These are phyloP conservation scores for Diplodia sapinea DNA, from an alignment of 2,329 filamentous ascomycete species.

Conservation along the genomic window DNA sequence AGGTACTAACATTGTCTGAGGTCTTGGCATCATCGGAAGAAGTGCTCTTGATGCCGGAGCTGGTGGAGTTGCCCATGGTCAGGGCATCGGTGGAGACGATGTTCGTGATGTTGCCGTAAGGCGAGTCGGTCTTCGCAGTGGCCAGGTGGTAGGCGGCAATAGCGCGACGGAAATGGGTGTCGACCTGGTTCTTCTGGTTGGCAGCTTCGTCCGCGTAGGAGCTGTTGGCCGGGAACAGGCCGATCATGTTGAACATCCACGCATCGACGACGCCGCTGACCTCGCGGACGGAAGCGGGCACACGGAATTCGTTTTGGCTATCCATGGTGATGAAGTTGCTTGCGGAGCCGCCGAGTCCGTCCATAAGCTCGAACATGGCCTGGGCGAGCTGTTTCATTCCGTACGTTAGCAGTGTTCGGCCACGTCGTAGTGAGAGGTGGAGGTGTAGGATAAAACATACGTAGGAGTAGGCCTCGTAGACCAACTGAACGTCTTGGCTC, in stretches of 20 bases:
- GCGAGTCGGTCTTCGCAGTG: conserved; percentile 6
- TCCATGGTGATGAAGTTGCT: conserved; percentile 14
- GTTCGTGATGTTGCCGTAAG: conserved; percentile 17
- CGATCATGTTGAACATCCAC: conserved; percentile 29
- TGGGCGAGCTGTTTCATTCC: conserved; percentile 15
- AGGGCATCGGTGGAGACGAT: neutral
- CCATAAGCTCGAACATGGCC: conserved; percentile 25
- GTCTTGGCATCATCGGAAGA: neutral
- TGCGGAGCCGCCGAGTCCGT: conserved; percentile 3
- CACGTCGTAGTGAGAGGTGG: neutral
- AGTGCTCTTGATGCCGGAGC: neutral
- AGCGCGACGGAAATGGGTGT: conserved; percentile 22
- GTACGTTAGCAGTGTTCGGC: too few relatives aligned
- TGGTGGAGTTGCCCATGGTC: neutral
- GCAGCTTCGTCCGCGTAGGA: conserved; percentile 14
- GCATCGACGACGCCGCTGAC: conserved; percentile 27
- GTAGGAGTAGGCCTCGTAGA: conserved; percentile 29
- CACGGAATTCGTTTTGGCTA: conserved; percentile 20
- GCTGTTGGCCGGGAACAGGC: conserved; percentile 27
- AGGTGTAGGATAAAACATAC: neutral
- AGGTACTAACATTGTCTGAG: neutral
- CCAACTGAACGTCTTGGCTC: conserved; percentile 12
- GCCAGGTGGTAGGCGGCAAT: conserved; percentile 23
- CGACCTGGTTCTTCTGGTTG: conserved; percentile 31
- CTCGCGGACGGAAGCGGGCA: conserved; percentile 24